These are phyloP conservation scores for Cucumis sativus DNA, from an alignment of 306 rosid genomes.

Conservation along the genomic window DNA sequence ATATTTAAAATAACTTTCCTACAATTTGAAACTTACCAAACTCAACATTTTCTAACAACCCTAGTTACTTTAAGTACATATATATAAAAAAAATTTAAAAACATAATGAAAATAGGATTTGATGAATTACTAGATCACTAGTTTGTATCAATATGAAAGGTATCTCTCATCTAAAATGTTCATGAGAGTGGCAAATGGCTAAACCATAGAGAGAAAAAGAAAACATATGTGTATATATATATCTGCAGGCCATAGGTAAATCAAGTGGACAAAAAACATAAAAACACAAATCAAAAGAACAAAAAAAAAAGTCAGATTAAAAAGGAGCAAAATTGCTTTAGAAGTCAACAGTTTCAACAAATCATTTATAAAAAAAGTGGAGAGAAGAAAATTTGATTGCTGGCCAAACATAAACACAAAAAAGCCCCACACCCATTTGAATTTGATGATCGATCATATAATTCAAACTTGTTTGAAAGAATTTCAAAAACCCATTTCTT, in stretches of 20 bases:
- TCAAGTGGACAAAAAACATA: conserved; percentile 14
- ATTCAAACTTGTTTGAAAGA: neutral
- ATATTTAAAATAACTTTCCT: too few species aligned
- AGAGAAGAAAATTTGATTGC: neutral
- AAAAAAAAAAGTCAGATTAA: neutral
- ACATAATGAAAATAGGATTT: neutral
- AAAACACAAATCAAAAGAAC: conserved; percentile 14
- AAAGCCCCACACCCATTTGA: neutral
- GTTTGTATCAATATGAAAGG: neutral
- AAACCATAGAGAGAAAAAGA: conserved; percentile 8
- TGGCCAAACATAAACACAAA: neutral
- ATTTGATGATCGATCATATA: conserved; percentile 1
- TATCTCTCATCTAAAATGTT: conserved; percentile 3
- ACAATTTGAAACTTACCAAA: too few species aligned
- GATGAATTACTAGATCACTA: too few species aligned
- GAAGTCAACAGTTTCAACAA: conserved; percentile 6
- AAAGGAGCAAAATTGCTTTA: neutral
- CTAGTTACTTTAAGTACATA: too few species aligned
- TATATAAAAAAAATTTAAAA: too few species aligned
- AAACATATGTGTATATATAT: neutral
- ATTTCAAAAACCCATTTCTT: neutral
- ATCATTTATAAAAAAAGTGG: conserved; percentile 1
- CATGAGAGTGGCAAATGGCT: conserved; percentile 56
- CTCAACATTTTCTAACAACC: too few species aligned
- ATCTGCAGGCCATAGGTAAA: conserved; percentile 61